Evolutionary conservation across 1,139 yeast genomes (phyloP), one percentile per base, ranked within the genome.

Genomic region (Pichia cactophila): DNA sequence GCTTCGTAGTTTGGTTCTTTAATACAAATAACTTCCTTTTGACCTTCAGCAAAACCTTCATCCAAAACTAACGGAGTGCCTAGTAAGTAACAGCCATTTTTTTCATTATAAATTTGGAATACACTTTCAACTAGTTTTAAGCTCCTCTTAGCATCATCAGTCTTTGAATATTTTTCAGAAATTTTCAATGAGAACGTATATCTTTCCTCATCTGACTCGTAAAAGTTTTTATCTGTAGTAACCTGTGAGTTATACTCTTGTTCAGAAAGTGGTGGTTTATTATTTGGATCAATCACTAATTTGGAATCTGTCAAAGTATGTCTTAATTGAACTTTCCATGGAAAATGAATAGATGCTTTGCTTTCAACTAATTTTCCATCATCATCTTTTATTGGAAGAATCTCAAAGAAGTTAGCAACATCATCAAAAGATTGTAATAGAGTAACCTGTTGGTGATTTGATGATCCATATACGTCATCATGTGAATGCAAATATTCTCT

Each of bases 231-330:
- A 8, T 86, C 87, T 43, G 79, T 69, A 33, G 85, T 75, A 0
- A 86, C 90, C 64, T 86, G 92, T 54, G 71, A 75, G 57, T 87
- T 81, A 61, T 86, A 86, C 41, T 87, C 95, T 60, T 83, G 86
- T 57, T 86, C 94, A 2, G 89, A 77, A 29, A 86, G 73, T 6
- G 95, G 95, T 0, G 95, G 92, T 51, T 83, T 74, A 3, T 72
- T 68, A 41, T 79, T 76, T 52, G 70, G 76, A 44, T 61, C 58
- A 6, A 83, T 82, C 48, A 79, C 78, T 37, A 88, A 68, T 44
- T 79, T 76, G 49, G 75, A 74, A 6, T 82, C 78, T 0, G 95
- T 82, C 3, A 59, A 56, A 48, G 73, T 73, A 59, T 88, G 95
- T 64, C 75, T 79, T 20, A 88, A 63, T 51, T 80, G 70, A n/a